Percentiles rank a stretch among this genome's conserved stretches.
Evolutionary conservation across 306 rosid genomes (phyloP).

Genomic region (Castanopsis chinensis): DNA sequence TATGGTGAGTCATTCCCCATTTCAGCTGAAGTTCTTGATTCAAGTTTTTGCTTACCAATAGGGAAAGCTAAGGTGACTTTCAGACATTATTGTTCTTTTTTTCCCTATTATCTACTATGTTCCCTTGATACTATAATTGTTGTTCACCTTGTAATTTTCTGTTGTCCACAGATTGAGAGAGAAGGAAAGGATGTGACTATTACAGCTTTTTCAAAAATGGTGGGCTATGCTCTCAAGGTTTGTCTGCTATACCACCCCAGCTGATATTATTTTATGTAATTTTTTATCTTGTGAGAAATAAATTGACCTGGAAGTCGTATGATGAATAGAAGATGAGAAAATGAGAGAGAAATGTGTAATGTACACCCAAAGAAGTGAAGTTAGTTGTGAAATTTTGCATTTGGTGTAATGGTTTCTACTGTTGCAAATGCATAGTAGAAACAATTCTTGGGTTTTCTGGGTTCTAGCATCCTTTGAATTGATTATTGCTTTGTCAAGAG

Average conservation of each 20-base stretch:
- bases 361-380: background rate
- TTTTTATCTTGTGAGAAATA: conserved; percentile 10
- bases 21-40: conserved; percentile 97
- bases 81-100: conserved; percentile 17
- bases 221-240: conserved; percentile 91
- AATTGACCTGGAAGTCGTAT: conserved; percentile 8
- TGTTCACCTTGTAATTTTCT: conserved; percentile 21
- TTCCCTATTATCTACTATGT: background rate
- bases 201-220: conserved; percentile 95
- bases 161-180: conserved; percentile 67
- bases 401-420: background rate
- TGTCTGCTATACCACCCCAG: conserved; percentile 32
- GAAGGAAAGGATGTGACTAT: conserved; percentile 99
- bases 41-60: conserved; percentile 91
- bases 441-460: background rate
- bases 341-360: background rate
- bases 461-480: background rate
- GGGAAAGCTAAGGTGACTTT: conserved; percentile 95
- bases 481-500: background rate
- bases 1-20: conserved; percentile 96
- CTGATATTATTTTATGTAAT: conserved; percentile 15
- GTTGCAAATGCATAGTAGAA: background rate
- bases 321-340: background rate
- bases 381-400: background rate
- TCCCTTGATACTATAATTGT: background rate